phyloP scores from a whole-genome alignment of 202 grass and related monocot genomes.

The Musa balbisiana region DNA sequence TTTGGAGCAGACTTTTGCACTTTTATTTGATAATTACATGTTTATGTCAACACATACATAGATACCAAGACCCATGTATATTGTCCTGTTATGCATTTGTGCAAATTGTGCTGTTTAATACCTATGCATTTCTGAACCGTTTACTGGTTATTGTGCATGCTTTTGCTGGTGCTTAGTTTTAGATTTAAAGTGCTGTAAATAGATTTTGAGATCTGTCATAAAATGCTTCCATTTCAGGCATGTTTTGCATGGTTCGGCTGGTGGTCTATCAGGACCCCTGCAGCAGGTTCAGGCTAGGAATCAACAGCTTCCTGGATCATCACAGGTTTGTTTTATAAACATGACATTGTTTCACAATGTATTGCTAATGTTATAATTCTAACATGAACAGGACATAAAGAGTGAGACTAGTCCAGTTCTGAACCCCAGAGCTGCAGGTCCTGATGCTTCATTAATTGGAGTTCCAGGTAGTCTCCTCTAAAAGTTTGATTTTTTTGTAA shows the following conservation, averaged over 20 bases:
- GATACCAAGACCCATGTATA: neutral
- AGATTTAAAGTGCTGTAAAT: too few relatives aligned
- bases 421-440: slow-evolving; percentile 63
- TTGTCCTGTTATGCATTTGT: neutral
- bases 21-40: neutral
- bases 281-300: slow-evolving; percentile 89
- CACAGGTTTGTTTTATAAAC: slow-evolving; percentile 41
- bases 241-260: slow-evolving; percentile 65
- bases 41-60: neutral
- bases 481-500: neutral
- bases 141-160: too few relatives aligned
- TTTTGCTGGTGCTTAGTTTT: too few relatives aligned
- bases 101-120: neutral
- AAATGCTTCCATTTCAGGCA: slow-evolving; percentile 24
- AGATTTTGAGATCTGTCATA: neutral
- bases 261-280: slow-evolving; percentile 65
- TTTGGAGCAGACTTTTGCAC: neutral
- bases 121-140: neutral
- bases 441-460: slow-evolving; percentile 83
- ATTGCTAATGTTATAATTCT: slow-evolving; percentile 28
- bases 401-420: slow-evolving; percentile 79
- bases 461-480: slow-evolving; percentile 54
- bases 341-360: slow-evolving; percentile 8
- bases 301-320: slow-evolving; percentile 69
- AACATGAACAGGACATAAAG: slow-evolving; percentile 60